Evolutionary conservation across 2,329 filamentous ascomycete species (phyloP), one percentile per base, ranked within the genome.

Genomic region (Botrytis deweyae): DNA sequence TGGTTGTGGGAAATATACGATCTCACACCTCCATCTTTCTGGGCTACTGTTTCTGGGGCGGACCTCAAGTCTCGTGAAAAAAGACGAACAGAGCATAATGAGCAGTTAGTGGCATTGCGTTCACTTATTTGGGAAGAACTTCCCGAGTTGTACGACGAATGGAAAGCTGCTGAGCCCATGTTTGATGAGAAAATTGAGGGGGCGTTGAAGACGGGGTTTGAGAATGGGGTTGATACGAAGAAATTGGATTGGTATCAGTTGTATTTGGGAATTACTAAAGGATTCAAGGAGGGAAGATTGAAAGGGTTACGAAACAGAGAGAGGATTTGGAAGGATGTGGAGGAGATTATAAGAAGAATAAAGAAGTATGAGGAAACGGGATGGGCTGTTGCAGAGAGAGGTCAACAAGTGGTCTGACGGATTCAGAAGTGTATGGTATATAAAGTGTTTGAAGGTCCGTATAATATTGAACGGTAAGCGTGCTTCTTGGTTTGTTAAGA

Each of bases 251-350:
- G 77, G 78, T 76, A 75, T 70, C 44, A 55, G 40, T 49, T 80
- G 8, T 79, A 77, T 42, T 65, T 63, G 10, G 73, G 74, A n/a
- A 77, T 81, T 25, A 75, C 65, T n/a, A 59, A 58, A 8, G 73
- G 76, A 42, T 79, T 76, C 74, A 44, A 36, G 25, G 64, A 66
- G 22, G 64, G 58, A n/a, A 40, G 72, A 1, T 72, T 80, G 14
- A 81, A 77, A 63, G 79, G 79, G 0, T 55, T 80, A 44, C 63
- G 59, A 52, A 81, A 81, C 71, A 73, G 79, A 29, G 44, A 73
- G 67, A 72, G 79, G 49, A 78, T 81, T 40, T 81, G 78, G 77
- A 63, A 72, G 49, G 75, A 78, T 72, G 62, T 78, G 36, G 73
- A 77, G 25, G 74, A 77, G 49, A 75, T 80, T 44, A 18, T 72